Base-by-base conservation (phyloP, 345 rosid genomes). In the Hibiscus tridactylites region DNA sequence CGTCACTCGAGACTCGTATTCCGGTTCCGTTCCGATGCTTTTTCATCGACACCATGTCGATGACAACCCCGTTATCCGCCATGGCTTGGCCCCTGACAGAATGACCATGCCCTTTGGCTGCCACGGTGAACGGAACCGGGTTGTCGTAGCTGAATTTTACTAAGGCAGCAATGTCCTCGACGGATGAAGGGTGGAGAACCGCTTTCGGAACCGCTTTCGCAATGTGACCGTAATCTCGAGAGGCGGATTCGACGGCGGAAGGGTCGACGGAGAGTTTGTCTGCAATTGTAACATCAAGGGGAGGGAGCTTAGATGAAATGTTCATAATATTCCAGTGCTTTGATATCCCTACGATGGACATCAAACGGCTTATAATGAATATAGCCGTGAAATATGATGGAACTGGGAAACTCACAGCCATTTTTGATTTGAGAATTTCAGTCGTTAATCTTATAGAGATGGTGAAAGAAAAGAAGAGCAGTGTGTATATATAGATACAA, bases 61-160 rank as follows among this genome's bases (percentile, higher is more conserved):
- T 80, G 7, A 94, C 93, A 1, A 95, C 79, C 2, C 99, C 99
- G 0, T 77, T 80, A 0, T 72, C 78, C 3, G 88, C 97, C 72
- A 83, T 85, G 46, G 97, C 97, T 74, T 95, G 97, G 42, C 99
- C 99, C 0, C 83, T 76, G 37, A 82, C 71, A 0, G 95, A 90
- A 72, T 94, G 98, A 49, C 99, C 88, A 4, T 78, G 87, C 7
- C 99, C 97, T 52, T 87, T 82, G 39, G 98, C 99, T 0, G 99
- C 92, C 37, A 95, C 77, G 33, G 73, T 10, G 26, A 90, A 85
- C 8, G 85, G 81, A 37, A 73, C 59, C 1, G 87, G 44, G 15
- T 42, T 50, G 16, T 80, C 70, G 83, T 80, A 77, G 0, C 91
- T 74, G 47, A 80, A 76, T 35, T 81, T 80, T 47, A 95, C 49